Percentiles rank a stretch among this genome's conserved stretches.
Evolutionary conservation across 805 yeast genomes (phyloP).

Genomic region (Starmera caribaea): DNA sequence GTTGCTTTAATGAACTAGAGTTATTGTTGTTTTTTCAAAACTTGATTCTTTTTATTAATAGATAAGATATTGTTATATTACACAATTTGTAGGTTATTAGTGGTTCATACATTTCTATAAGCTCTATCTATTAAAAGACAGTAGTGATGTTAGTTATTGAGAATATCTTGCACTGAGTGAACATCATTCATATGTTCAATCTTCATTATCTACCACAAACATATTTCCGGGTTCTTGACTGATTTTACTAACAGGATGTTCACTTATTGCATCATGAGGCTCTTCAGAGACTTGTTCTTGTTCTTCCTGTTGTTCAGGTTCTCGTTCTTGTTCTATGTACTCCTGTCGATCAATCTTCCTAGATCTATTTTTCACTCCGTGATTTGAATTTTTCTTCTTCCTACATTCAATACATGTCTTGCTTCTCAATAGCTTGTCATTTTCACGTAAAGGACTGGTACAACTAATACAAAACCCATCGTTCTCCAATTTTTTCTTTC

Average conservation of each 20-base stretch:
- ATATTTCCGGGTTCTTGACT: too few species aligned
- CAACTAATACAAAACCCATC: slow-evolving; percentile 57
- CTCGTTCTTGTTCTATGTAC: too few species aligned
- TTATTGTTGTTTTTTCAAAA: background rate
- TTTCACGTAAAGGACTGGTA: slow-evolving; percentile 36
- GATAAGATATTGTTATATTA: background rate
- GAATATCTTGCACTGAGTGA: too few species aligned
- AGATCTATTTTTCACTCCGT: too few species aligned
- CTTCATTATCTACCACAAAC: slow-evolving; percentile 5
- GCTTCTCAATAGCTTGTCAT: slow-evolving; percentile 29
- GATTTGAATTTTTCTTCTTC: slow-evolving; percentile 31
- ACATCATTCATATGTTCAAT: too few species aligned
- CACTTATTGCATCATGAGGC: too few species aligned
- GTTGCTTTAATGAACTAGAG: slow-evolving; percentile 58
- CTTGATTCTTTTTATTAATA: background rate
- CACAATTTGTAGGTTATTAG: background rate
- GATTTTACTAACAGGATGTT: too few species aligned
- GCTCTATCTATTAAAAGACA: too few species aligned
- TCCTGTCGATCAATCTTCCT: too few species aligned
- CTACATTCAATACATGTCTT: slow-evolving; percentile 51
- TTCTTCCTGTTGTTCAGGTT: too few species aligned
- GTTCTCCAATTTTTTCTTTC: slow-evolving; percentile 46
- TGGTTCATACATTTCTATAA: background rate
- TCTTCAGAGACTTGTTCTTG: too few species aligned
- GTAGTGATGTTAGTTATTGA: background rate